A percentile compares a stretch with the other conserved stretches of the same genome.
Conservation (phyloP, 192 early-diverging fungal genomes). For the Coemansia sp. region DNA sequence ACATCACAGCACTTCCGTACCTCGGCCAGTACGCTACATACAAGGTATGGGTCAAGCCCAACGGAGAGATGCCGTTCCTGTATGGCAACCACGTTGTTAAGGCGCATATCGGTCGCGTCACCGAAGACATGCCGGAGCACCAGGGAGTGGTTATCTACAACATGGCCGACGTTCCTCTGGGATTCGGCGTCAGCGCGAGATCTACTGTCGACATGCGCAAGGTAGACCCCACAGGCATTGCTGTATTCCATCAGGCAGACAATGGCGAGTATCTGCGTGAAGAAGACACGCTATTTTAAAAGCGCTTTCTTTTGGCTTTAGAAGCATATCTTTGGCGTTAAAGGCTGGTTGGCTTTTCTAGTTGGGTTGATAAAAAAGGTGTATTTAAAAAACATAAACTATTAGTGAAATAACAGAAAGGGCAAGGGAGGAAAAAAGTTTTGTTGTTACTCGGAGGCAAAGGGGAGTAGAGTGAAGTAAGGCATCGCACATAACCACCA, state of each 20-base stretch:
- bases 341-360: no score
- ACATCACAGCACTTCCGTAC: slow-evolving; percentile 89
- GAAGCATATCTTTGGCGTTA: no score
- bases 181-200: slow-evolving; percentile 95
- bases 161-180: slow-evolving; percentile 92
- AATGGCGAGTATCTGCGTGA: slow-evolving; percentile 93
- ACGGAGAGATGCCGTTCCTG: slow-evolving; percentile 97
- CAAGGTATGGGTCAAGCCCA: slow-evolving; percentile 99
- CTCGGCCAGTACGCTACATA: slow-evolving; percentile 95
- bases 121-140: slow-evolving; percentile 98
- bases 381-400: not conserved
- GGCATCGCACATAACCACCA: not conserved
- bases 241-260: slow-evolving; percentile 97
- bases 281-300: slow-evolving; percentile 72
- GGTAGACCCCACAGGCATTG: slow-evolving; percentile 90
- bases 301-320: not conserved
- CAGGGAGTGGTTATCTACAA: slow-evolving; percentile 93
- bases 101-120: slow-evolving; percentile 94
- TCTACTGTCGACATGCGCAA: slow-evolving; percentile 91
- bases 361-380: not conserved
- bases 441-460: no score
- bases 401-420: no score
- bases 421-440: no score
- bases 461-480: not conserved
- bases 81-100: slow-evolving; percentile 98